Conservation (phyloP, 2,329 filamentous ascomycete species). For the Penicillium paneum region DNA sequence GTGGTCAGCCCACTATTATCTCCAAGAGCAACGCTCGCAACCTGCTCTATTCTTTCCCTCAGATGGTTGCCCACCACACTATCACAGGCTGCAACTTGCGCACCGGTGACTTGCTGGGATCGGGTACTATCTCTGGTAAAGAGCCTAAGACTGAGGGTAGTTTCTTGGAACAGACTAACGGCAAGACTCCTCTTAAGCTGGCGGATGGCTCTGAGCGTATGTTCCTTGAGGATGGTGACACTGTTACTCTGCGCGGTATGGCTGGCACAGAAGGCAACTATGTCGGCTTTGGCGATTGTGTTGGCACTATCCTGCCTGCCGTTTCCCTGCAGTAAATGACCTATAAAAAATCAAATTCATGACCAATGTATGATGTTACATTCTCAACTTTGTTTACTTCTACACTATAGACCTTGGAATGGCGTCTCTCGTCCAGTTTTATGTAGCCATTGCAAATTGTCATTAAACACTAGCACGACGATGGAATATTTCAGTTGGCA, state of each 20-base stretch:
- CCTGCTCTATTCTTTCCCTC: constrained; percentile 76
- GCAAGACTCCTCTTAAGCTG: constrained; percentile 62
- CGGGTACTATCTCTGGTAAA: constrained; percentile 71
- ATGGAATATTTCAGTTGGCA: neutral
- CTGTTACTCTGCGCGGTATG: constrained; percentile 62
- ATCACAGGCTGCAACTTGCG: constrained; percentile 72
- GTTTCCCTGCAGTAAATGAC: constrained; percentile 24
- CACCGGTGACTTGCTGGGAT: constrained; percentile 71
- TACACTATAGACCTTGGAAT: constrained; percentile 7
- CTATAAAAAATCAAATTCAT: constrained; percentile 10
- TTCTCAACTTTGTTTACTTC: neutral
- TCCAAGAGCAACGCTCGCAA: constrained; percentile 61
- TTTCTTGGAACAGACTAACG: constrained; percentile 69
- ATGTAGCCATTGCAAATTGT: too few relatives aligned
- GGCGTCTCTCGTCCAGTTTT: too few relatives aligned
- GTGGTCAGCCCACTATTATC: constrained; percentile 57
- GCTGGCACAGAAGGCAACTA: constrained; percentile 64
- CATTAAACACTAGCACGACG: neutral
- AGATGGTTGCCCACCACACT: constrained; percentile 78
- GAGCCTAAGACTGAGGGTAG: constrained; percentile 61
- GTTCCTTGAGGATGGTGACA: constrained; percentile 74
- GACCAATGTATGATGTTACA: constrained; percentile 5
- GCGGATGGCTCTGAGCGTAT: constrained; percentile 63
- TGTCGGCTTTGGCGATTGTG: constrained; percentile 74
- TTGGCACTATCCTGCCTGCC: constrained; percentile 58